A percentile compares a stretch with the other conserved stretches of the same genome.
These are phyloP conservation scores for Colletotrichum australisinense DNA, from an alignment of 2,329 filamentous ascomycete genomes.

Conservation along the genomic window DNA sequence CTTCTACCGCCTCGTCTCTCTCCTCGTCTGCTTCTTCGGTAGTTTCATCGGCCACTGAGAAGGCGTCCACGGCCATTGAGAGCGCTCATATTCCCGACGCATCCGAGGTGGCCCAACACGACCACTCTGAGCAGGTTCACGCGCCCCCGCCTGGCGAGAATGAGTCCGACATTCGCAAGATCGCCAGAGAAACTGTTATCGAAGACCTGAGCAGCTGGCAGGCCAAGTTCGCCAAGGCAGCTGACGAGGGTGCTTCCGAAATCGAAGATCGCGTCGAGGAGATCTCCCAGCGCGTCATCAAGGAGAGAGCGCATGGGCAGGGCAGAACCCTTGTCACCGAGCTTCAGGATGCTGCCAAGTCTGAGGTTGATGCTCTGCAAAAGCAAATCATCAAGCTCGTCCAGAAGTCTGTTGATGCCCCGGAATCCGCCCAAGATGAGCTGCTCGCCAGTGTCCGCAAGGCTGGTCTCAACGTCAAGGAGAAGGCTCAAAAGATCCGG, in stretches of 20 bases:
- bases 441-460: constrained; percentile 66
- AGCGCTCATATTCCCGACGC: constrained; percentile 34
- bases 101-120: constrained; percentile 35
- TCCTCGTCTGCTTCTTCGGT: constrained; percentile 43
- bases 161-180: constrained; percentile 66
- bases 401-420: constrained; percentile 60
- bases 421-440: constrained; percentile 54
- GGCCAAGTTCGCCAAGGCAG: constrained; percentile 85
- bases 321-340: constrained; percentile 75
- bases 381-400: constrained; percentile 73
- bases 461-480: constrained; percentile 79
- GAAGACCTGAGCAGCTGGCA: constrained; percentile 89
- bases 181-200: constrained; percentile 74
- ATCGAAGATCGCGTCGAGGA: constrained; percentile 78
- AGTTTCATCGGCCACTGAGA: constrained; percentile 37
- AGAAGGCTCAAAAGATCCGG: constrained; percentile 80
- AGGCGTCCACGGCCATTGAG: constrained; percentile 36
- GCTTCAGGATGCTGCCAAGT: constrained; percentile 74
- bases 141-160: constrained; percentile 58
- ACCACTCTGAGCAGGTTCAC: constrained; percentile 46
- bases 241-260: constrained; percentile 80
- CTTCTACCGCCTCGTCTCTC: constrained; percentile 40
- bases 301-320: constrained; percentile 72
- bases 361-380: constrained; percentile 75
- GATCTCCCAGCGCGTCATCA: constrained; percentile 65